Conservation (phyloP, 1,284 basidiomycete genomes). For the Ustilago lituana region DNA sequence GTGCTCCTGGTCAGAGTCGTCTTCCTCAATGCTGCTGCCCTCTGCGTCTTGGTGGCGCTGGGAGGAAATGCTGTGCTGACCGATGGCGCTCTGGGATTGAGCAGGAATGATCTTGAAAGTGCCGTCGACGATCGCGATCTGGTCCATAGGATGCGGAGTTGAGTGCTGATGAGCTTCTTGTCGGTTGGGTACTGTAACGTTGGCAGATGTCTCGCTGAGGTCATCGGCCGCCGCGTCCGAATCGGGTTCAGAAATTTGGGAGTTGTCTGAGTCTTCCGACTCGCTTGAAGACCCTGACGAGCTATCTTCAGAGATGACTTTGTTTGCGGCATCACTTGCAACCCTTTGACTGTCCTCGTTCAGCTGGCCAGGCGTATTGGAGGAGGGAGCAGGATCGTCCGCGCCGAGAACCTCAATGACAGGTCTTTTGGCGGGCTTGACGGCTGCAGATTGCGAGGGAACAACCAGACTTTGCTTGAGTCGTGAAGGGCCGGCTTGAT, state of each 20-base stretch:
- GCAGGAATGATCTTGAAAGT: slow-evolving; percentile 29
- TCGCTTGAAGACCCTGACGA: slow-evolving; percentile 7
- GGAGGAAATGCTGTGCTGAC: background rate
- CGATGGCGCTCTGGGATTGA: background rate
- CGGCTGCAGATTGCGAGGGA: slow-evolving; percentile 17
- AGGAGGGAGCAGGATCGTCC: background rate
- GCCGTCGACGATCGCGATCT: slow-evolving; percentile 36
- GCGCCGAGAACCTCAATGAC: slow-evolving; percentile 29
- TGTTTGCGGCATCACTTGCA: background rate
- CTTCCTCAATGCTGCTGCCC: background rate
- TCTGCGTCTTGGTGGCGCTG: background rate
- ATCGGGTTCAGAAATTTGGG: slow-evolving; percentile 4
- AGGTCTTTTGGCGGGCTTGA: slow-evolving; percentile 12
- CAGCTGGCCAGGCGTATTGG: background rate
- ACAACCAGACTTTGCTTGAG: slow-evolving; percentile 15
- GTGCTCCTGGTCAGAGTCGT: background rate
- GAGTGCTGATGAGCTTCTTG: background rate
- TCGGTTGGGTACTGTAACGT: background rate
- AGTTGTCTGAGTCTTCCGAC: slow-evolving; percentile 3
- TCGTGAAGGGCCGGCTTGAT: slow-evolving; percentile 7
- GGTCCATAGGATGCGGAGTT: slow-evolving; percentile 27
- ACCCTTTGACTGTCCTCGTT: background rate
- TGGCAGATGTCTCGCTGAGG: background rate
- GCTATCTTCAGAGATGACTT: slow-evolving; percentile 1
- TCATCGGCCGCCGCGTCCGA: background rate